Evolutionary conservation across 2,329 filamentous ascomycete genomes (phyloP), one percentile per base, ranked within the genome.

Genomic region (Xylariaceae sp.): DNA sequence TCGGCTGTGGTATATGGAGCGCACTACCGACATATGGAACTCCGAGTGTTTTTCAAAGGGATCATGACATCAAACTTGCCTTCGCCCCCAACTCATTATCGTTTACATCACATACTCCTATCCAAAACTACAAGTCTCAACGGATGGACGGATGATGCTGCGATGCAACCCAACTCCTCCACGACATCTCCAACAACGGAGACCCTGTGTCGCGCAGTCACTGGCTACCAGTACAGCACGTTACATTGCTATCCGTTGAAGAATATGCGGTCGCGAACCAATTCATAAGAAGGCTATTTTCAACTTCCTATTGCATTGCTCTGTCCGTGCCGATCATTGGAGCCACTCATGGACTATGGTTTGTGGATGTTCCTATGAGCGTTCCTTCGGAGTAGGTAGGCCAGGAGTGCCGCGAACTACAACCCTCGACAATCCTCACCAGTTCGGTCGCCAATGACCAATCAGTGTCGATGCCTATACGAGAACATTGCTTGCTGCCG

Each of bases 161-260:
- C 60, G 57, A 64, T 64, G 58, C 58, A 60, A 56, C 62, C 56
- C 60, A 50, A 58, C 47, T 49, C 55, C 51, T 52, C 57, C 57
- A 57, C 53, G 57, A 54, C 51, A 35, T 41, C 61, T 63, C 63
- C 61, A 61, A 63, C 56, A 51, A 54, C 44, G 58, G 49, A 51
- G 35, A 45, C 52, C 54, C 48, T 64, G 54, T 63, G 58, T 61
- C 54, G 49, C n/a, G 39, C 53, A 48, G 51, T 57, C 55, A 63
- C 61, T 65, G 61, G 58, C 50, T 61, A 51, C 55, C 44, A 50
- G n/a, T 59, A 56, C 54, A 58, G 9, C 47, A 52, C 57, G 56
- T 59, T 41, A 56, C 48, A 58, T 59, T 41, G 53, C 48, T 56
- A 35, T n/a, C 57, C 57, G 54, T 47, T 50, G 39, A 57, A 53